Base-by-base conservation (phyloP, 2,329 filamentous ascomycete species). In the Fusarium abutilonis region DNA sequence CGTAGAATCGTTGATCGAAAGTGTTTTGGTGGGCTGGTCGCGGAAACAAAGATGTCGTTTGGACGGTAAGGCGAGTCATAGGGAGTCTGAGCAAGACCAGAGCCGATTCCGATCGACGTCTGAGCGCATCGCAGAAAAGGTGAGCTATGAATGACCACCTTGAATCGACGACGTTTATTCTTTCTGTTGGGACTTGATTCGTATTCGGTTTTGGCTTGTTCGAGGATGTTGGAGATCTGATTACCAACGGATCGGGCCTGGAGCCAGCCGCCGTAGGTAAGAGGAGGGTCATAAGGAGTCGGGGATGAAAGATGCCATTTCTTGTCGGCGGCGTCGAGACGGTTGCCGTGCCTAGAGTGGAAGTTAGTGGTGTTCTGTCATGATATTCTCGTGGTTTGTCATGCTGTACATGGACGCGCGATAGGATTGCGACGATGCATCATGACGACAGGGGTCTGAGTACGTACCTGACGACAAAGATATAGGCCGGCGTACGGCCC, bases 231-330 rank as follows among this genome's bases (percentile, higher is more conserved):
- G n/a, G 87, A 90, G 62, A 99, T 97, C 59, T 92, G 88, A 60
- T 88, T 83, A 14, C 95, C 95, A 21, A 97, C 85, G 6, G 89
- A 86, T 68, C 90, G 88, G 50, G 91, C 89, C 76, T 98, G 95
- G 13, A 89, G 86, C 90, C 95, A 97, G 64, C 95, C 95, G 67
- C 92, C 91, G 73, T 97, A 98, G 3, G 93, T 97, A 55, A 99
- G 83, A 45, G 95, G 95, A 66, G 95, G 92, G 67, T 99, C 94
- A 80, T 98, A 99, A 2, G 95, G 95, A 6, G 92, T 93, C 2
- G 93, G 91, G 6, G 95, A 97, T 28, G 91, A 90, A 51, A 97
- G 84, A 76, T 97, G 92, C 95, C 95, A 99, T 75, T 92, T 87
- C 74, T 93, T 93, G 82, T 99, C 93, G 61, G 93, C 93, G 52